These are phyloP conservation scores for Allium cepa DNA, from an alignment of 106 monocot genomes.

Conservation along the genomic window DNA sequence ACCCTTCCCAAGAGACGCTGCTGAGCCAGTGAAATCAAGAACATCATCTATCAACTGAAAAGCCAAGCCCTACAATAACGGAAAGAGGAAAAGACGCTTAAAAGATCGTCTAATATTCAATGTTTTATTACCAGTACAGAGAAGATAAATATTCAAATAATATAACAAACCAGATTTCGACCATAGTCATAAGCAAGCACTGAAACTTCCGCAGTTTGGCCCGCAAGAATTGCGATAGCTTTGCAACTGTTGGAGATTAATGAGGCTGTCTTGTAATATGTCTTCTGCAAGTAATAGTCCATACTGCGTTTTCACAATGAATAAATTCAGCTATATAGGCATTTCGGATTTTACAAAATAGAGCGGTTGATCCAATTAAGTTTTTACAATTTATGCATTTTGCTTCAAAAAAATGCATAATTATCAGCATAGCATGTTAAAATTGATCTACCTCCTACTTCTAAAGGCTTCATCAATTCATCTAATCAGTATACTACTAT, in stretches of 20 bases:
- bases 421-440: no score
- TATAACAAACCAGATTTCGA: constrained; percentile 15
- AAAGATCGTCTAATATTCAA: no score
- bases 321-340: not conserved
- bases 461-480: no score
- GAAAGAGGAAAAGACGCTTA: no score
- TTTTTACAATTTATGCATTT: no score
- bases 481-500: no score
- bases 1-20: constrained; percentile 54
- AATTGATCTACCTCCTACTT: no score
- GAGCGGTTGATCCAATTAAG: no score
- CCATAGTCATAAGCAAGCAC: constrained; percentile 25
- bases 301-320: constrained; percentile 19
- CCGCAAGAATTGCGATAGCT: constrained; percentile 23
- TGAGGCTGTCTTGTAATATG: constrained; percentile 24
- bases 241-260: constrained; percentile 24
- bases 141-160: not conserved
- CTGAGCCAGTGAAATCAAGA: constrained; percentile 74
- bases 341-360: no score
- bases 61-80: constrained; percentile 38
- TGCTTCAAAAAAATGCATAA: no score
- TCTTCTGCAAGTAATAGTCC: constrained; percentile 25
- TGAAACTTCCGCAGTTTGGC: constrained; percentile 24
- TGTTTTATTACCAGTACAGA: no score
- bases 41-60: constrained; percentile 77